A percentile compares a stretch with the other conserved stretches of the same genome.
These are phyloP conservation scores for Avena sativa DNA, from an alignment of 176 grass and related monocot genomes.

Conservation along the genomic window DNA sequence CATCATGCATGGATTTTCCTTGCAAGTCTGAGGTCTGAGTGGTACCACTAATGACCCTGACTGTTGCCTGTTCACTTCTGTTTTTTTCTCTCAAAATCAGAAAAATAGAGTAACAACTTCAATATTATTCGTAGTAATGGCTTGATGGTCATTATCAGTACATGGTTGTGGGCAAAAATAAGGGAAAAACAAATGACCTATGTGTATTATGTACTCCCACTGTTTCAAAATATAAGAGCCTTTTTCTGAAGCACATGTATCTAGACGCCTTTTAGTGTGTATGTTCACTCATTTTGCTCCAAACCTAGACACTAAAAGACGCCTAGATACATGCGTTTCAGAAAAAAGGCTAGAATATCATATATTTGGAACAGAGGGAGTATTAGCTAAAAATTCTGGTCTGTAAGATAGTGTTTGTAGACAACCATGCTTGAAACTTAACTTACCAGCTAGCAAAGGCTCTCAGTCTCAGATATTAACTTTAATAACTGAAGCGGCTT, in stretches of 20 bases:
- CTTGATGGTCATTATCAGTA: constrained; percentile 8
- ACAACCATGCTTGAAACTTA: background rate
- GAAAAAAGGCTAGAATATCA: too few species aligned
- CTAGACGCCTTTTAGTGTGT: too few species aligned
- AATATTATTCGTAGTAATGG: background rate
- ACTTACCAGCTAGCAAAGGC: constrained; percentile 4
- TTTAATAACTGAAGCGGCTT: background rate
- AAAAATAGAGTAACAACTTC: background rate
- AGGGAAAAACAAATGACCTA: constrained; percentile 2
- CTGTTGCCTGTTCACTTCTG: background rate
- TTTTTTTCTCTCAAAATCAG: background rate
- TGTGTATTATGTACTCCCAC: background rate
- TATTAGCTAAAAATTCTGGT: background rate
- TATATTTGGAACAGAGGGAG: too few species aligned
- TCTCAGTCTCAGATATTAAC: background rate
- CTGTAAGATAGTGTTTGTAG: background rate
- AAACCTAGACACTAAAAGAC: too few species aligned
- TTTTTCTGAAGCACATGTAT: too few species aligned
- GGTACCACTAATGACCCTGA: background rate
- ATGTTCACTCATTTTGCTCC: too few species aligned
- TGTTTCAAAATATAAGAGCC: too few species aligned
- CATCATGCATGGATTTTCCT: constrained; percentile 23
- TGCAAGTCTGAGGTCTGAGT: constrained; percentile 24
- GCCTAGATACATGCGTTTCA: too few species aligned
- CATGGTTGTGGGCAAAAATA: background rate